Evolutionary conservation across 192 early-diverging fungal species (phyloP), one percentile per base, ranked within the genome.

Genomic region (Gigaspora rosea): DNA sequence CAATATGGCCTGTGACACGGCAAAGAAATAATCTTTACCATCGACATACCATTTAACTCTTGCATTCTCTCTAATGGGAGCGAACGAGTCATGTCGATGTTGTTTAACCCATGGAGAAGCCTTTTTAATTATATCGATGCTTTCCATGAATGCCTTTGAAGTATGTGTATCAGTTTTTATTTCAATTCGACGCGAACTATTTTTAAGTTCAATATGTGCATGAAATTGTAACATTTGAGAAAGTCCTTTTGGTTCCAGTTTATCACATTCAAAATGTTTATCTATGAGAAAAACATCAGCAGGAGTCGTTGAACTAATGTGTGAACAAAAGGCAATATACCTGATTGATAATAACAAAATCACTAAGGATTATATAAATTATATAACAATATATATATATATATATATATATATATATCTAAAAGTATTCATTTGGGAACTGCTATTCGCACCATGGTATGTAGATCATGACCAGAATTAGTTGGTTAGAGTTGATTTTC

Each of bases 1-100:
- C 75, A 87, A 82, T 70, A 94, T 82, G 15, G 92, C 92, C 57
- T 93, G 92, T 4, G 91, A 89, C 32, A 93, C 80, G 3, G 93
- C 90, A 76, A 85, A 90, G 64, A 92, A 89, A 78, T 92, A 90
- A 85, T 90, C 91, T 71, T 91, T 86, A 51, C 93, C 93, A 73
- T 94, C 93, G 4, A 94, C 86, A 81, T 88, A 94, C 80, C 87
- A 91, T 52, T 88, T 87, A 10, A 91, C 87, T 57, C 88, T 87
- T 73, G 86, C 85, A 70, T 80, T 79, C 33, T 89, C 80, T 46
- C 94, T 87, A 65, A 92, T 86, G 57, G 92, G 90, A 62, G 94
- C 92, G 88, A 93, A 95, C 7, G 90, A 90, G 32, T 87, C 88
- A 56, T 85, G 91, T 11, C 92, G 88, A 75, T 92, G 92, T 41